Evolutionary conservation across 2,329 filamentous ascomycete genomes (phyloP), one percentile per base, ranked within the genome.

Genomic region (Tetracladium maxilliforme): DNA sequence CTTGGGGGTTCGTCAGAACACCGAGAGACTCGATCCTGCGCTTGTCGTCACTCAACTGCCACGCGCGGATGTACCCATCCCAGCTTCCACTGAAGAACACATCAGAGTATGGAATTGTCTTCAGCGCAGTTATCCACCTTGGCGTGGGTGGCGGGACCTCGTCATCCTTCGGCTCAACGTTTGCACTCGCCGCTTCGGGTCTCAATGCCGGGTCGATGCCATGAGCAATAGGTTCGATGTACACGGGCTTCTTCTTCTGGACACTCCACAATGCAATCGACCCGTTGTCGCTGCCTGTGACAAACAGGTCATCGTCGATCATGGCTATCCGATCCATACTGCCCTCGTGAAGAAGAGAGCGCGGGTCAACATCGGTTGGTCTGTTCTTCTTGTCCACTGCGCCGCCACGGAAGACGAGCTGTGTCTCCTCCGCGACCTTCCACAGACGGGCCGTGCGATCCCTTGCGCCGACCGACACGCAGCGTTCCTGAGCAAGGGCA

Each of bases 371-470:
- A 3, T 63, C 66, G n/a, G 56, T 55, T 4, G 61, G 56, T 17
- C 44, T 43, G 19, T 47, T 49, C 38, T 67, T 70, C 39, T 64
- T 68, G 33, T 64, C 61, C 14, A 62, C 58, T 21, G 73, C 78
- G 33, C 84, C 83, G 30, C 86, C 87, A 23, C 87, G 76, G 52
- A 95, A 98, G 3, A 95, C 86, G 6, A 98, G 68, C 47, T 98
- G 90, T 2, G 79, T 82, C 54, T 98, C 87, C 41, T 98, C 90
- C 5, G 82, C 72, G 2, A 98, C 86, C 51, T 94, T 94, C 90
- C 90, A 98, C 38, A 93, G 55, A 30, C 90, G 67, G 19, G 87
- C 90, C 3, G 86, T 94, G 29, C 87, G 74, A 48, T 98, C 90
- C 35, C 90, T 67, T 6, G 83, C 78, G 28, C 90, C 90, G 11